Conservation (phyloP, 1,284 basidiomycete species). For the Cutaneotrichosporon arboriforme region DNA sequence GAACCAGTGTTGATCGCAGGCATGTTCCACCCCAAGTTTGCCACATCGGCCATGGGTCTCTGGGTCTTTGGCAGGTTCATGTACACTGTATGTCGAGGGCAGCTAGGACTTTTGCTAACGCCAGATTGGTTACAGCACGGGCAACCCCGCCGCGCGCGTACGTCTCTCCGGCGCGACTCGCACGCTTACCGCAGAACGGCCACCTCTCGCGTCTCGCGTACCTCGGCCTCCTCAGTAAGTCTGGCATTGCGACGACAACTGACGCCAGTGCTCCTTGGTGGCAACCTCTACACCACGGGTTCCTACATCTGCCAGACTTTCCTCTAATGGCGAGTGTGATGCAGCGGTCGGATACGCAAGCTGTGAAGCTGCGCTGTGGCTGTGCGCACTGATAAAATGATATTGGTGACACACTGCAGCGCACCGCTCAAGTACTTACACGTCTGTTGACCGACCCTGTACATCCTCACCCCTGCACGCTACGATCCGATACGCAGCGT, state of each 20-base stretch:
- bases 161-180: not conserved
- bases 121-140: slow-evolving; percentile 25
- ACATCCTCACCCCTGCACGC: too few relatives aligned
- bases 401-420: too few relatives aligned
- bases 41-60: slow-evolving; percentile 19
- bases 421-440: too few relatives aligned
- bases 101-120: not conserved
- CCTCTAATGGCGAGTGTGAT: too few relatives aligned
- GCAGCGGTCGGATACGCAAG: too few relatives aligned
- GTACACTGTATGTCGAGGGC: slow-evolving; percentile 27
- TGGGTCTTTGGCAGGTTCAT: slow-evolving; percentile 28
- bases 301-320: too few relatives aligned
- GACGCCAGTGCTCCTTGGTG: slow-evolving; percentile 5
- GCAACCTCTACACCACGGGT: slow-evolving; percentile 1
- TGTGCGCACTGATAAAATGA: too few relatives aligned
- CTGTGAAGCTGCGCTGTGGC: too few relatives aligned
- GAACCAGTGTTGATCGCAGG: slow-evolving; percentile 15
- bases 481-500: too few relatives aligned
- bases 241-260: not conserved
- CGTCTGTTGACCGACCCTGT: too few relatives aligned
- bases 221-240: slow-evolving; percentile 17
- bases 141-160: slow-evolving; percentile 1
- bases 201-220: slow-evolving; percentile 19
- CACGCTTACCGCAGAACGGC: slow-evolving; percentile 14
- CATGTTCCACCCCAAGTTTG: slow-evolving; percentile 34